Evolutionary conservation across 257 asterid genomes (phyloP).

Genomic region (Plantago major): DNA sequence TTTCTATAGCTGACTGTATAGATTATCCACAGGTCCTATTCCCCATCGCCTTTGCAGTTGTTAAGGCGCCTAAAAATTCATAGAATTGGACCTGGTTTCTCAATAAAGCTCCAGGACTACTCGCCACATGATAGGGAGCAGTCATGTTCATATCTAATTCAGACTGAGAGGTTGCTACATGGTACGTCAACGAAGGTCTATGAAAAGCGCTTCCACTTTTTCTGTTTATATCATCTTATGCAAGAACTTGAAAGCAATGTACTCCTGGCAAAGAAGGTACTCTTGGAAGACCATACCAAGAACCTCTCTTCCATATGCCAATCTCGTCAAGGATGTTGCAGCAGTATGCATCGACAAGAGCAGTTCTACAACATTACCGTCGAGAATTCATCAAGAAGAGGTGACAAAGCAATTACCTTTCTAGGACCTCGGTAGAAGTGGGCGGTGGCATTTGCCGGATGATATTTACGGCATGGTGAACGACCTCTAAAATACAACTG

Average conservation of each 20-base stretch:
- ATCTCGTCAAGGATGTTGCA: not conserved
- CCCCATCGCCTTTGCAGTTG: constrained; percentile 1
- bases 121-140: not conserved
- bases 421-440: not conserved
- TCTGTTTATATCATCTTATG: not conserved
- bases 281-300: not conserved
- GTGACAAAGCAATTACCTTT: not conserved
- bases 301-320: not conserved
- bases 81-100: not conserved
- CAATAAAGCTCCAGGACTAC: not conserved
- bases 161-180: no score
- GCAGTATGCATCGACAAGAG: not conserved
- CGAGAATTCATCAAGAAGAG: not conserved
- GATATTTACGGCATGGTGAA: not conserved
- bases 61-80: not conserved
- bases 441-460: not conserved
- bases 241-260: not conserved
- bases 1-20: not conserved
- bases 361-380: not conserved
- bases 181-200: not conserved
- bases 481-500: not conserved
- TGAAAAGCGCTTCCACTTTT: not conserved
- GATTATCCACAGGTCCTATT: constrained; percentile 3
- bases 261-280: not conserved
- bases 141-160: no score